Evolutionary conservation across 441 rosid genomes (phyloP), one percentile per base, ranked within the genome.

Genomic region (Populus hybrid): DNA sequence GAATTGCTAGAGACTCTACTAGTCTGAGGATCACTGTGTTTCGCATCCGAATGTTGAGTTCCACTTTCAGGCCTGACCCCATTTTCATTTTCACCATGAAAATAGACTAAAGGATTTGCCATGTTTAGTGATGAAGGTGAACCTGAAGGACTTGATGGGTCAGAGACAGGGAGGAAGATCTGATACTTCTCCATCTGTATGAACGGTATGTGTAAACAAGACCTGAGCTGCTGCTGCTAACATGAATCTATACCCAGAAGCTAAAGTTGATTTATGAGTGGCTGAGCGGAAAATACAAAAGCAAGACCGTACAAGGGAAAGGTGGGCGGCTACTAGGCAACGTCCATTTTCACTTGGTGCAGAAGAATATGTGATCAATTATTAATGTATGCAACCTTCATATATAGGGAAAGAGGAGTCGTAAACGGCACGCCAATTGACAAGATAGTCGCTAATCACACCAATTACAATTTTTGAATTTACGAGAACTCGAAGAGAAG

Each of bases 351-450:
- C 57, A 50, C 57, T 50, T 5, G 57, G 8, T 14, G 1, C 57
- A 50, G 57, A 16, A 50, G 57, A 50, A 14, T 50, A 14, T 50
- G 4, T 50, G 1, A 50, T 14, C 18, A 50, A 50, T 50, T 50
- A 50, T 50, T 50, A 50, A 66, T 50, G 77, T 70, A 18, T 77
- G 65, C 78, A 69, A 73, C 50, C 54, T 63, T 68, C 73, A 14
- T 20, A 8, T 34, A n/a, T 3, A 54, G 14, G 40, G 10, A 35
- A 75, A 76, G 24, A 24, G 14, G 78, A 77, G 78, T 5, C 84
- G 81, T 83, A 81, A 30, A 83, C 84, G 84, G 73, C 86, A 85
- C 84, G 83, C 72, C 77, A 79, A 24, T 35, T 35, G 63, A 65
- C 20, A 50, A 23, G 18, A 50, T 50, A 14, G 57, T 50, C 57